These are phyloP conservation scores for Colletotrichum sp. DNA, from an alignment of 2,329 filamentous ascomycete species.

Conservation along the genomic window DNA sequence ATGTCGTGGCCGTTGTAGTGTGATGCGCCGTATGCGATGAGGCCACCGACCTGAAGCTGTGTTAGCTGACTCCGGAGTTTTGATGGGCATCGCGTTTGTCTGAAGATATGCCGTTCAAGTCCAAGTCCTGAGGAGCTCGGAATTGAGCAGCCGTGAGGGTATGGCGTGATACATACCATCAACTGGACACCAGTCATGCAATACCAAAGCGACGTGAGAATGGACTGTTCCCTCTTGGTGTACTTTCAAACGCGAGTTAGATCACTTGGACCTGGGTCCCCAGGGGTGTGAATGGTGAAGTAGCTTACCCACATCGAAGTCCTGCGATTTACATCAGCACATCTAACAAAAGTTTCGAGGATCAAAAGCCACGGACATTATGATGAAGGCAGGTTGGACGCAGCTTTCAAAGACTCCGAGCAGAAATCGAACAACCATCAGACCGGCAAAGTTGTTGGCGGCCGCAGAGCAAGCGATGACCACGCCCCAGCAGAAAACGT, in stretches of 20 bases:
- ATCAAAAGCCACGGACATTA: constrained; percentile 31
- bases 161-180: constrained; percentile 32
- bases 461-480: constrained; percentile 36
- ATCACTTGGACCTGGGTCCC: background rate
- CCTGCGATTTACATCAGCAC: background rate
- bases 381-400: constrained; percentile 46
- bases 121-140: fast-evolving
- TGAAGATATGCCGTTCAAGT: background rate
- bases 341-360: background rate
- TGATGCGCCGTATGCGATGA: constrained; percentile 59
- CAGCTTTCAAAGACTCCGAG: constrained; percentile 24
- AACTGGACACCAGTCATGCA: constrained; percentile 62
- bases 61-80: background rate
- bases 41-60: constrained; percentile 46
- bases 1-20: constrained; percentile 44
- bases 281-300: too few species aligned
- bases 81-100: background rate
- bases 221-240: constrained; percentile 58
- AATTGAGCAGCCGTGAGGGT: background rate
- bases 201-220: constrained; percentile 69
- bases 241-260: constrained; percentile 30
- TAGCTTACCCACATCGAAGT: constrained; percentile 41
- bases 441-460: constrained; percentile 7
- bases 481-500: constrained; percentile 48
- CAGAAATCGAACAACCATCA: constrained; percentile 22